Percentiles rank a stretch among this genome's conserved stretches.
These are phyloP conservation scores for Chlorella sp. DNA, from an alignment of 139 green algal genomes.

Conservation along the genomic window DNA sequence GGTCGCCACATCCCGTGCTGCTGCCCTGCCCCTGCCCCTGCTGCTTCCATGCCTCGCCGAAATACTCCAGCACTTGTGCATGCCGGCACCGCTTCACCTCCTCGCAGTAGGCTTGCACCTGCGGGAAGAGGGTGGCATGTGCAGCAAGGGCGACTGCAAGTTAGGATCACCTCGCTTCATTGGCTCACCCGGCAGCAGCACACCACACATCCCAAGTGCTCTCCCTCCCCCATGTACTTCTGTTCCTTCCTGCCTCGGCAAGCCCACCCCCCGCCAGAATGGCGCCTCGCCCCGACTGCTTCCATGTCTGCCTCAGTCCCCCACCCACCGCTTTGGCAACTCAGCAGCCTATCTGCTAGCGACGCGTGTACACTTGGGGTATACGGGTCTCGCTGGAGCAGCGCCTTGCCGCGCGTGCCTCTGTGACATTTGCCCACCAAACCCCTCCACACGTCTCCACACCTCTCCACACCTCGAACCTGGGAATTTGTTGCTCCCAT, in stretches of 20 bases:
- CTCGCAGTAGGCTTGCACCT: conserved; percentile 62
- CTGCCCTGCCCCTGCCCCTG: not conserved
- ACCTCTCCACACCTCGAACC: not conserved
- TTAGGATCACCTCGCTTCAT: too few relatives aligned
- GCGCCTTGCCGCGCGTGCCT: conserved; percentile 14
- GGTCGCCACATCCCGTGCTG: not conserved
- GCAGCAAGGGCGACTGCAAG: not conserved
- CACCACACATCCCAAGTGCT: not conserved
- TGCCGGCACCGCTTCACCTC: conserved; percentile 57
- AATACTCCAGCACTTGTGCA: conserved; percentile 47
- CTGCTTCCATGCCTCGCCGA: conserved; percentile 22
- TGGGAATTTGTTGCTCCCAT: too few relatives aligned
- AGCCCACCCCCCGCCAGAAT: too few relatives aligned
- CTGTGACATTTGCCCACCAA: too few relatives aligned
- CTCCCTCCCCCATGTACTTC: not conserved
- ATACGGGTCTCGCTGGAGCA: conserved; percentile 51
- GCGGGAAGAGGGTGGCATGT: not conserved
- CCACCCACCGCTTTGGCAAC: too few relatives aligned
- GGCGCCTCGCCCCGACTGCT: too few relatives aligned
- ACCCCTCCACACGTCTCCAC: not conserved
- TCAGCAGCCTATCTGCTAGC: too few relatives aligned
- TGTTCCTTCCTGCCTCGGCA: not conserved
- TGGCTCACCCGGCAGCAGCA: too few relatives aligned
- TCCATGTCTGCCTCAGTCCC: too few relatives aligned
- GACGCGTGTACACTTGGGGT: too few relatives aligned